These are phyloP conservation scores for Perilla frutescens DNA, from an alignment of 257 asterid species.

Conservation along the genomic window DNA sequence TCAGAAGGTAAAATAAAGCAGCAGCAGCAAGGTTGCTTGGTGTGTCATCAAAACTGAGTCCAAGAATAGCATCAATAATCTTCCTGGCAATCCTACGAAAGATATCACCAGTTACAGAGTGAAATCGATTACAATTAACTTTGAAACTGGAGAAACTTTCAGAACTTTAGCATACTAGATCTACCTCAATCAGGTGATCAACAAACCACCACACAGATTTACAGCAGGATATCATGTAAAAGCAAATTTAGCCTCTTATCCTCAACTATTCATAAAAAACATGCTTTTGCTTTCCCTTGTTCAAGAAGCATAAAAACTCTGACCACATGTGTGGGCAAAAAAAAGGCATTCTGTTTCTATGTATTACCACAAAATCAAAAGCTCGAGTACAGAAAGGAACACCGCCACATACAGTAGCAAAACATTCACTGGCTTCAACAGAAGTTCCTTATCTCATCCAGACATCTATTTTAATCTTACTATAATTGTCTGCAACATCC, in stretches of 20 bases:
- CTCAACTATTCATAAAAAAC: neutral
- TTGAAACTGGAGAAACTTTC: slow-evolving; percentile 12
- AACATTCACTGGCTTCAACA: slow-evolving; percentile 1
- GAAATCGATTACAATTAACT: slow-evolving; percentile 21
- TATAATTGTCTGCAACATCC: neutral
- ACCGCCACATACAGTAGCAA: neutral
- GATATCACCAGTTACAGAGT: slow-evolving; percentile 36
- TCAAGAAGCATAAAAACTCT: neutral
- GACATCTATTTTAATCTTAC: neutral
- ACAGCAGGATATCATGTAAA: neutral
- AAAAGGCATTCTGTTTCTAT: neutral
- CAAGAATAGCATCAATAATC: slow-evolving; percentile 63
- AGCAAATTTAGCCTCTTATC: slow-evolving; percentile 8
- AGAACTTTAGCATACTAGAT: neutral
- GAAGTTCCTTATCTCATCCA: neutral
- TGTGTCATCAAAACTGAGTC: slow-evolving; percentile 67
- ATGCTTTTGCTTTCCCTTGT: slow-evolving; percentile 12
- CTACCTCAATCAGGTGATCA: slow-evolving; percentile 12
- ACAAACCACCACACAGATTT: slow-evolving; percentile 8
- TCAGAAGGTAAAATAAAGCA: slow-evolving; percentile 64
- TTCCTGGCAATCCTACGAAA: slow-evolving; percentile 66
- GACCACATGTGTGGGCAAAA: neutral
- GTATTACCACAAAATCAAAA: slow-evolving; percentile 10
- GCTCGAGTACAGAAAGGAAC: slow-evolving; percentile 3
- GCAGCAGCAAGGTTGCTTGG: slow-evolving; percentile 86